These are phyloP conservation scores for Rhododendron molle DNA, from an alignment of 148 eudicot genomes.

Conservation along the genomic window DNA sequence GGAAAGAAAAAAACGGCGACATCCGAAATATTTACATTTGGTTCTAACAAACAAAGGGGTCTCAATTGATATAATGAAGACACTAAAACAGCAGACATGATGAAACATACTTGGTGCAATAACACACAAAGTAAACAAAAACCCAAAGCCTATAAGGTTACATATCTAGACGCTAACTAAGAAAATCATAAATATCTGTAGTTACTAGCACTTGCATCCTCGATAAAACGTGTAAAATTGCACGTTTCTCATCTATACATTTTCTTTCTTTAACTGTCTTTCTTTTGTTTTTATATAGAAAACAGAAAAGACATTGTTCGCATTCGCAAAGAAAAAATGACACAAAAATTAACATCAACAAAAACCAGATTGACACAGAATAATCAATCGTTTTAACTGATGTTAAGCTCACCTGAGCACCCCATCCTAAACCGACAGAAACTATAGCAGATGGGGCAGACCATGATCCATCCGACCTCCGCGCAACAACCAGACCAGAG, in stretches of 20 bases:
- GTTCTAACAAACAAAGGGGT: background rate
- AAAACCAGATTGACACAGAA: background rate
- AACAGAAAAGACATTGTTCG: background rate
- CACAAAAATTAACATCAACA: background rate
- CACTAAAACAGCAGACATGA: background rate
- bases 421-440: constrained; percentile 98
- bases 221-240: background rate
- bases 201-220: background rate
- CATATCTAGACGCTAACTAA: background rate
- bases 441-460: constrained; percentile 97
- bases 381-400: background rate
- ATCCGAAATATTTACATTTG: background rate
- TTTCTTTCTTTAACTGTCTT: background rate
- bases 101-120: background rate
- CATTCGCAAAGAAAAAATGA: background rate
- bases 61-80: background rate
- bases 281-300: background rate
- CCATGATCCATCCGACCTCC: constrained; percentile 94
- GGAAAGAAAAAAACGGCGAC: background rate
- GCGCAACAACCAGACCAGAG: constrained; percentile 92
- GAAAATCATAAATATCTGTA: background rate
- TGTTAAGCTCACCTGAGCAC: constrained; percentile 70
- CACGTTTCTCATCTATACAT: background rate
- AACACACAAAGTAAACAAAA: background rate
- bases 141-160: background rate